Conservation (phyloP, 140 eudicot species). For the Oenanthe javanica region DNA sequence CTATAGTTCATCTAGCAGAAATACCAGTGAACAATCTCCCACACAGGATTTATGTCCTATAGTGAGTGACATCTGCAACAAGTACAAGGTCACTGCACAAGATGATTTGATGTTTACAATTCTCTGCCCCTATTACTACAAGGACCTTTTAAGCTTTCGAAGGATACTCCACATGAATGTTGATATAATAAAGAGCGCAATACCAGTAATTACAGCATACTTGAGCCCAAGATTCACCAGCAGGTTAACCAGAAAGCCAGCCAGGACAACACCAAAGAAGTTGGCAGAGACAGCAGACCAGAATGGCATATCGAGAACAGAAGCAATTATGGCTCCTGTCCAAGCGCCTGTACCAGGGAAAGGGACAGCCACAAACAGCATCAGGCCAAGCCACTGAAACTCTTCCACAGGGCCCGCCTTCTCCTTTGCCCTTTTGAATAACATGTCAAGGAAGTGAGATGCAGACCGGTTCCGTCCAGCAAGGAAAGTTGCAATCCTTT, state of each 20-base stretch:
- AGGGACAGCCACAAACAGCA: constrained; percentile 96
- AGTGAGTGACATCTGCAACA: not conserved
- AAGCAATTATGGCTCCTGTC: constrained; percentile 95
- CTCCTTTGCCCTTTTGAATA: constrained; percentile 64
- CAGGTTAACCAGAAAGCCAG: constrained; percentile 89
- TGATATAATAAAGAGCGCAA: constrained; percentile 54
- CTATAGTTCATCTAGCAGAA: not conserved
- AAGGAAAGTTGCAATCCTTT: constrained; percentile 62
- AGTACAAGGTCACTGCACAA: constrained; percentile 10
- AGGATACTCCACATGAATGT: constrained; percentile 90
- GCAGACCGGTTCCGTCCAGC: constrained; percentile 58
- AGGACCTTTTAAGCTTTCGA: constrained; percentile 42
- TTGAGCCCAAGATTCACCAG: constrained; percentile 86
- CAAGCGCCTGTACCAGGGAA: constrained; percentile 99
- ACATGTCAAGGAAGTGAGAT: constrained; percentile 46
- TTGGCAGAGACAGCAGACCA: constrained; percentile 90
- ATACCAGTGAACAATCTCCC: not conserved
- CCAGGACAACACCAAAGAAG: constrained; percentile 83
- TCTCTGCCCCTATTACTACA: not conserved
- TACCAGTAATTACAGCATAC: constrained; percentile 64
- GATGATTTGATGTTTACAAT: not conserved
- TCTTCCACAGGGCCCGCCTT: constrained; percentile 93
- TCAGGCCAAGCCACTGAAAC: constrained; percentile 94
- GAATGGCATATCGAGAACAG: constrained; percentile 82
- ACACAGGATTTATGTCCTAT: not conserved